Evolutionary conservation across 2,329 filamentous ascomycete species (phyloP), one percentile per base, ranked within the genome.

Genomic region (Stenocarpella maydis): DNA sequence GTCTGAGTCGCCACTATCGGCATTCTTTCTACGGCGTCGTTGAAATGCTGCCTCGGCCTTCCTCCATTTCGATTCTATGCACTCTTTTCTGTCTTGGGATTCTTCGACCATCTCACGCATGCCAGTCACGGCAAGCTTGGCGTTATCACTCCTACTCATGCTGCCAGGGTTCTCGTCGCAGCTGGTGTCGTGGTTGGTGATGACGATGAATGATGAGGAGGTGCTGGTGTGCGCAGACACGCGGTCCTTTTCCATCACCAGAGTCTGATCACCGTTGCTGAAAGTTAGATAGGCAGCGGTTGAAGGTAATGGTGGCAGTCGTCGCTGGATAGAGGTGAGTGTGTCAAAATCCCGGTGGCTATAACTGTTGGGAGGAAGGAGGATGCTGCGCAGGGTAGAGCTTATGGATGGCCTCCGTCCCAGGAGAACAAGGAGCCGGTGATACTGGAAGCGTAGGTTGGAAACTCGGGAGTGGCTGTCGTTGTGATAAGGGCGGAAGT

Each of bases 401-500:
- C 41, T 47, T 4, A 61, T 61, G 0, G 58, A 61, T 7, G 58
- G 41, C 8, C 58, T 61, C n/a, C 41, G 41, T 3, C 58, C 58
- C 7, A 61, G 41, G 1, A 61, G 41, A 28, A 61, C 58, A 37
- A 61, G 58, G 4, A 61, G 10, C 41, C 58, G 28, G 58, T 61
- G 58, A 8, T 61, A 61, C 3, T 61, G 39, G 8, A 61, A 61
- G 2, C 12, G 24, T 3, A 61, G 7, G 8, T 61, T 61, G 19
- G 58, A 47, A 7, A 24, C 3, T 75, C 39, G 79, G 77, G 47
- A 73, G 77, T 1, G 76, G 4, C 69, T 70, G 4, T 65, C 53
- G 2, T 77, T 74, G 66, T 82, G 80, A 19, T 75, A 73, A 1
- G 79, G 78, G 14, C 82, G 78, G 49, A 82, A 82, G 73, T 86